These are phyloP conservation scores for Linnemannia zychae DNA, from an alignment of 192 early-diverging fungal genomes.

Conservation along the genomic window DNA sequence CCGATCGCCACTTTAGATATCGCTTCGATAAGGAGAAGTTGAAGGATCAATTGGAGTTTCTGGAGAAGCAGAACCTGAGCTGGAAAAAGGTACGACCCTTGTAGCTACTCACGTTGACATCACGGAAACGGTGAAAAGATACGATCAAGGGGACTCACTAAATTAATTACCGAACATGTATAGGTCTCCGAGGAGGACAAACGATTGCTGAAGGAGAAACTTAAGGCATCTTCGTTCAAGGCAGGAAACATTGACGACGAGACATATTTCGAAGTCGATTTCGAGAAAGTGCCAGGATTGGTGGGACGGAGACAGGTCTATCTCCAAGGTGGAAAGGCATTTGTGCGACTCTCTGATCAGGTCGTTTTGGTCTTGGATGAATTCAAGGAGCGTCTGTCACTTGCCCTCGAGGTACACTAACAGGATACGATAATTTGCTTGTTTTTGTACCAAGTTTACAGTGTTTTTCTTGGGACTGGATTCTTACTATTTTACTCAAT, in stretches of 20 bases:
- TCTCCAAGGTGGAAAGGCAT: conserved; percentile 74
- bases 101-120: not conserved
- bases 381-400: conserved; percentile 74
- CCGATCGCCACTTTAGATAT: conserved; percentile 36
- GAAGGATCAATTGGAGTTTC: conserved; percentile 68
- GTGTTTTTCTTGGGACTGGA: not conserved
- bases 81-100: conserved; percentile 62
- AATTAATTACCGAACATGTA: not conserved
- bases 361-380: conserved; percentile 80
- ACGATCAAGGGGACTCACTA: not conserved
- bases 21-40: conserved; percentile 59
- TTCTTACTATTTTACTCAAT: not conserved
- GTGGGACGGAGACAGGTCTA: conserved; percentile 72
- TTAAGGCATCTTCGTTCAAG: conserved; percentile 36
- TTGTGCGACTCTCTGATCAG: conserved; percentile 81
- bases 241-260: conserved; percentile 45
- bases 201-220: conserved; percentile 30
- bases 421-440: not conserved
- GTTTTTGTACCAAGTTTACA: conserved; percentile 17
- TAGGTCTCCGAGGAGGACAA: conserved; percentile 55
- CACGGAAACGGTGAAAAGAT: not conserved
- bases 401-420: conserved; percentile 62
- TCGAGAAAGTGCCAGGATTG: conserved; percentile 75
- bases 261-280: conserved; percentile 73
- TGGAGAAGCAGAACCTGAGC: conserved; percentile 60